Conservation (phyloP, 805 yeast species). For the Starmerella gropengiesseri region DNA sequence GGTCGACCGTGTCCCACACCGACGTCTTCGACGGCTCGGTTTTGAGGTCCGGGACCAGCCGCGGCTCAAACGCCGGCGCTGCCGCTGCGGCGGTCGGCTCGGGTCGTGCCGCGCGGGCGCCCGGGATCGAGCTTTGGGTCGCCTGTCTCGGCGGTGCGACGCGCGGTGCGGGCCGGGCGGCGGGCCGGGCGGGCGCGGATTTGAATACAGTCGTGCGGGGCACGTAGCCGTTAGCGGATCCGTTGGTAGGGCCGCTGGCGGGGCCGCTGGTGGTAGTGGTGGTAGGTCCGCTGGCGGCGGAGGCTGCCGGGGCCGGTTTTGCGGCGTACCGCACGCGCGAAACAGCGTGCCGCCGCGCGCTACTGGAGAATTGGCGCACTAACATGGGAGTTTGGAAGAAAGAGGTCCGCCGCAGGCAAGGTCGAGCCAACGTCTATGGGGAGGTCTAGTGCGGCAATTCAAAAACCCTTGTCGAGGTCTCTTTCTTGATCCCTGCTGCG, state of each 20-base stretch:
- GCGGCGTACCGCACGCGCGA: constrained; percentile 5
- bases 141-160: not conserved
- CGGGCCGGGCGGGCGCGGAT: too few species aligned
- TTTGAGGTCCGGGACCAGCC: constrained; percentile 5
- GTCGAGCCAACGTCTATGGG: too few species aligned
- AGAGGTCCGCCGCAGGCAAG: too few species aligned
- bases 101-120: not conserved
- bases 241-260: not conserved
- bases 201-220: too few species aligned
- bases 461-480: too few species aligned
- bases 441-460: too few species aligned
- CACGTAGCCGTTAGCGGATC: not conserved
- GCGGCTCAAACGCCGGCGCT: constrained; percentile 1
- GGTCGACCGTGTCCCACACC: constrained; percentile 5
- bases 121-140: too few species aligned
- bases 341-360: not conserved
- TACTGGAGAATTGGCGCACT: not conserved
- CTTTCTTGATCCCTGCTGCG: too few species aligned
- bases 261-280: not conserved
- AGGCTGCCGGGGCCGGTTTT: not conserved
- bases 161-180: too few species aligned
- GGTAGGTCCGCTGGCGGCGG: not conserved
- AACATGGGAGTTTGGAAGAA: too few species aligned
- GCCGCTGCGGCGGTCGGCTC: not conserved
- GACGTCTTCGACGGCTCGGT: constrained; percentile 8